These are phyloP conservation scores for Fusarium subtropicale DNA, from an alignment of 2,329 filamentous ascomycete species.

Conservation along the genomic window DNA sequence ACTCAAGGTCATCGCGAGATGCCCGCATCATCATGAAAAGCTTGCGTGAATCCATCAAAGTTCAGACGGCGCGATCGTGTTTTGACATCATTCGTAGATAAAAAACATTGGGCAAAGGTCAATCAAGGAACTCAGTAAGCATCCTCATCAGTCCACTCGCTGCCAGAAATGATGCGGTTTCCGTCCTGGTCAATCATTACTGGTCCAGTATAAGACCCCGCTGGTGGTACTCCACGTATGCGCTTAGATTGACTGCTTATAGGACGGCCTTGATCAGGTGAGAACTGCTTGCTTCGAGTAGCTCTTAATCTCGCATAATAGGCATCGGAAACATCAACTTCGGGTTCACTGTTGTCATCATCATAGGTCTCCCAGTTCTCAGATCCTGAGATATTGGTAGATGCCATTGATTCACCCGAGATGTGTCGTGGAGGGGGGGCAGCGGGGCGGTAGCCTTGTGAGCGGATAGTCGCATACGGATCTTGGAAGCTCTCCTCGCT, in stretches of 20 bases:
- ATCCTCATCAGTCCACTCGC: conserved; percentile 76
- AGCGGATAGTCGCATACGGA: conserved; percentile 57
- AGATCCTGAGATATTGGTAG: conserved; percentile 82
- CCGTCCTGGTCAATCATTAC: conserved; percentile 67
- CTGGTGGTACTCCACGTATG: conserved; percentile 64
- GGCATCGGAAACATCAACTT: conserved; percentile 78
- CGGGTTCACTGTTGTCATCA: conserved; percentile 82
- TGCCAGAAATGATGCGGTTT: conserved; percentile 71
- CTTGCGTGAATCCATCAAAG: conserved; percentile 46
- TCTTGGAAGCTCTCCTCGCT: conserved; percentile 55
- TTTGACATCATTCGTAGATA: conserved; percentile 42
- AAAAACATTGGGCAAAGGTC: conserved; percentile 1
- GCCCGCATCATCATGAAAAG: conserved; percentile 48
- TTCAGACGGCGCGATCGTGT: conserved; percentile 32
- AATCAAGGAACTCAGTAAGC: conserved; percentile 57
- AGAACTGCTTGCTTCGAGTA: conserved; percentile 72
- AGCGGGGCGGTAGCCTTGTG: conserved; percentile 56
- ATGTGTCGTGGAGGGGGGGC: conserved; percentile 70
- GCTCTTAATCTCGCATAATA: conserved; percentile 84
- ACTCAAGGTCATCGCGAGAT: conserved; percentile 46
- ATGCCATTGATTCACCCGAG: conserved; percentile 73
- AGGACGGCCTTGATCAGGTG: conserved; percentile 59
- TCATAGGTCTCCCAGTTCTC: conserved; percentile 99
- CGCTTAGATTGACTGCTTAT: conserved; percentile 64
- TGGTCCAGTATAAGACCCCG: conserved; percentile 59